Base-by-base conservation (phyloP, 2,329 filamentous ascomycete genomes). In the Dactylellina cionopaga region DNA sequence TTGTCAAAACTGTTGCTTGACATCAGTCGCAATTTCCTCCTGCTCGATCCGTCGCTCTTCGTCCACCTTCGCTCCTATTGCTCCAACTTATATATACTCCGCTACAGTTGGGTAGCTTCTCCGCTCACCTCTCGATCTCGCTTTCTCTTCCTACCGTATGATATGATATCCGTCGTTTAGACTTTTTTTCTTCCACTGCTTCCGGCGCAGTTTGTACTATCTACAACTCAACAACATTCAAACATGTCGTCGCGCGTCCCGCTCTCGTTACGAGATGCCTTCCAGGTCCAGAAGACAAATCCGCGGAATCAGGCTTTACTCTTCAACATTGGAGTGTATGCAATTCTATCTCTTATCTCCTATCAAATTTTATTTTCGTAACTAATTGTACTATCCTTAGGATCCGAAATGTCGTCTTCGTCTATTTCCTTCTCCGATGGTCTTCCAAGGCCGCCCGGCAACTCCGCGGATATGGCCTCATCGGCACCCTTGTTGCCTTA, bases 361-460 rank as follows among this genome's bases (percentile, higher is more conserved):
- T 2, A 10, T 17, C 13, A 41, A 22, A 29, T 11, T 13, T 25
- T 15, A 41, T 47, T 37, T 24, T 19, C 15, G 52, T 24, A 17
- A 37, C 58, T 71, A 51, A 71, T 44, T 7, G 6, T 35, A n/a
- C 19, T 22, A 22, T 24, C 17, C 41, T 41, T 75, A 94, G 92
- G 71, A 79, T 96, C 74, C 91, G 92, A 60, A 96, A 97, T 80
- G 84, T 97, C 70, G 84, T 98, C 77, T 96, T 98, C 81, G 85
- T 93, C 79, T 86, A 96, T 77, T 97, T 98, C 82, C 80, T 97
- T 71, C 83, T 96, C 49, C 90, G 93, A 79, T 90, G 92, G 84
- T 87, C 90, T 29, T 91, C 92, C 75, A 91, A 90, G 78, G 86
- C 87, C 25, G 90, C 92, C 80, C 90, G 92, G 83, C 91, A 95